phyloP scores from a whole-genome alignment of 2,329 filamentous ascomycete genomes.

The Diplocarpon rosae region DNA sequence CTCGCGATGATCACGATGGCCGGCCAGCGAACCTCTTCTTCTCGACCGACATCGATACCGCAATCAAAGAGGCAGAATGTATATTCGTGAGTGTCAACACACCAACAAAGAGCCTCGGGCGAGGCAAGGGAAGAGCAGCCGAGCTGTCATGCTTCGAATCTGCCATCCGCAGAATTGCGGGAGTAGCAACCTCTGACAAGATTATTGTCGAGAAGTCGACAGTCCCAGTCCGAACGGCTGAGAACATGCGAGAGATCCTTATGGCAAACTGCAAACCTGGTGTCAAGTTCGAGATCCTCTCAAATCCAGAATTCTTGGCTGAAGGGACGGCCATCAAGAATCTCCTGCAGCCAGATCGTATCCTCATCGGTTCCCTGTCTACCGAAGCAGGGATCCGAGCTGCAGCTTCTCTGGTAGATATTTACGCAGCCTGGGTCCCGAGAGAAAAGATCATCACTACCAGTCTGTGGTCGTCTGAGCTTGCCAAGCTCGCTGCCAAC shows the following conservation, averaged over 20 bases:
- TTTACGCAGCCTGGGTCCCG: conserved; percentile 63
- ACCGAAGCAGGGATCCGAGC: conserved; percentile 49
- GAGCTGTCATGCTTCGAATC: conserved; percentile 62
- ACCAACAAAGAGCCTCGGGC: conserved; percentile 59
- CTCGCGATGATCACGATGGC: conserved; percentile 37
- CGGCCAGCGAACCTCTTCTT: conserved; percentile 51
- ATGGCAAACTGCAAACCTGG: conserved; percentile 41
- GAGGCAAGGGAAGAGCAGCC: conserved; percentile 57
- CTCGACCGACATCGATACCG: conserved; percentile 50
- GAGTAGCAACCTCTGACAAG: conserved; percentile 50
- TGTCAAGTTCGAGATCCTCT: conserved; percentile 55
- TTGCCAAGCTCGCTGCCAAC: conserved; percentile 68
- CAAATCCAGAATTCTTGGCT: conserved; percentile 70
- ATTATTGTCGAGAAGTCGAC: conserved; percentile 75
- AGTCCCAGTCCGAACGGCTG: conserved; percentile 62
- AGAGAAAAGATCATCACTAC: conserved; percentile 55
- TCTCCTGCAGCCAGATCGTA: conserved; percentile 57
- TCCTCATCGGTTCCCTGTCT: conserved; percentile 58
- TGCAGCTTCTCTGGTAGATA: conserved; percentile 47
- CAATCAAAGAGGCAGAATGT: conserved; percentile 56
- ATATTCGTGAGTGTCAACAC: conserved; percentile 72
- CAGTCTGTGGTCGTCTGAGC: conserved; percentile 65
- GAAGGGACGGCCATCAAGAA: conserved; percentile 65
- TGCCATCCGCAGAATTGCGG: conserved; percentile 54
- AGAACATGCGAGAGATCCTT: conserved; percentile 51